Evolutionary conservation across 176 grass and related monocot species (phyloP).

Genomic region (sorghum (Sorghum bicolor)): Sorghum_bicolor_NCBIv3 NC_012873.2:4734501-4735000

Average conservation of each 20-base stretch:
- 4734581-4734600: constrained; percentile 32
- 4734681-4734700: constrained; percentile 46
- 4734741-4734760: constrained; percentile 5
- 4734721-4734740: constrained; percentile 12
- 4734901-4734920: constrained; percentile 8
- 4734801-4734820: constrained; percentile 21
- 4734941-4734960: constrained; percentile 14
- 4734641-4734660: constrained; percentile 31
- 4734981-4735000: neutral
- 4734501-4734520: constrained; percentile 47
- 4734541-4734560: constrained; percentile 28
- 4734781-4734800: constrained; percentile 17
- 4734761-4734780: constrained; percentile 16
- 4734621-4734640: constrained; percentile 40
- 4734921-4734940: neutral
- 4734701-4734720: neutral
- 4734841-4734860: constrained; percentile 14
- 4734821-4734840: constrained; percentile 34
- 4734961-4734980: neutral
- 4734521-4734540: constrained; percentile 31
- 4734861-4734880: constrained; percentile 19
- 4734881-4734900: neutral
- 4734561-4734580: constrained; percentile 29
- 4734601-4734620: neutral
- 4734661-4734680: constrained; percentile 40